Percentiles rank a stretch among this genome's conserved stretches.
Evolutionary conservation across 2,329 filamentous ascomycete species (phyloP).

Genomic region (Fusarium sublunatum): DNA sequence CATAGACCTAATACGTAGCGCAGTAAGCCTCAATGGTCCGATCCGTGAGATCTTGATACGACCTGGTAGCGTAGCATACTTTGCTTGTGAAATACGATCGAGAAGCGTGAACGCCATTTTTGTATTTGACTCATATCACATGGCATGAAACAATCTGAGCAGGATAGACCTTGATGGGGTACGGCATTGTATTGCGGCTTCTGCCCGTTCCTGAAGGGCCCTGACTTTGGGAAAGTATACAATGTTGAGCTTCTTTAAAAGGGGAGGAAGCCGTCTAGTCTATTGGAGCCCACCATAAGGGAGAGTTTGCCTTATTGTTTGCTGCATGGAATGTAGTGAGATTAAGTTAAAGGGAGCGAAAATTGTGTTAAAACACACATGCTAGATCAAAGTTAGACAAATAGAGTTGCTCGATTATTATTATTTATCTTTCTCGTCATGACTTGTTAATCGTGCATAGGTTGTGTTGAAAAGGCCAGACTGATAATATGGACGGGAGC

Average conservation of each 20-base stretch:
- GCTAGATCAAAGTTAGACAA: neutral
- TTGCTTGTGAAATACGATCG: neutral
- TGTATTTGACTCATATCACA: neutral
- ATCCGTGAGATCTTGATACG: conserved; percentile 15
- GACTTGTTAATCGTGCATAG: neutral
- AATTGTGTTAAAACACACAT: conserved; percentile 18
- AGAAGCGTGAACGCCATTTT: conserved; percentile 1
- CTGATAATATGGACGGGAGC: too few relatives aligned
- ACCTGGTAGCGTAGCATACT: conserved; percentile 3
- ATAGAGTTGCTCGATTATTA: neutral
- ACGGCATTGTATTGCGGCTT: conserved; percentile 2
- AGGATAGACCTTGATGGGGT: neutral
- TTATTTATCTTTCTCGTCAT: neutral
- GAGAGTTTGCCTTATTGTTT: neutral
- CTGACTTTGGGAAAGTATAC: conserved; percentile 1
- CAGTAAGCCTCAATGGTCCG: conserved; percentile 8
- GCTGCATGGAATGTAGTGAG: conserved; percentile 8
- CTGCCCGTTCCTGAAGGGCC: conserved; percentile 2
- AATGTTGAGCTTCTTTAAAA: conserved; percentile 6
- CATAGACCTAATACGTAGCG: conserved; percentile 2
- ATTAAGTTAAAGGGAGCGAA: neutral
- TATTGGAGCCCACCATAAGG: neutral
- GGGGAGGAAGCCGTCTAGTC: neutral
- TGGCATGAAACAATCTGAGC: neutral
- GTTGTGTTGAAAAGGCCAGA: neutral